These are phyloP conservation scores for Cyclostephanos invisitatus DNA, from an alignment of 108 stramenopile genomes.

Conservation along the genomic window DNA sequence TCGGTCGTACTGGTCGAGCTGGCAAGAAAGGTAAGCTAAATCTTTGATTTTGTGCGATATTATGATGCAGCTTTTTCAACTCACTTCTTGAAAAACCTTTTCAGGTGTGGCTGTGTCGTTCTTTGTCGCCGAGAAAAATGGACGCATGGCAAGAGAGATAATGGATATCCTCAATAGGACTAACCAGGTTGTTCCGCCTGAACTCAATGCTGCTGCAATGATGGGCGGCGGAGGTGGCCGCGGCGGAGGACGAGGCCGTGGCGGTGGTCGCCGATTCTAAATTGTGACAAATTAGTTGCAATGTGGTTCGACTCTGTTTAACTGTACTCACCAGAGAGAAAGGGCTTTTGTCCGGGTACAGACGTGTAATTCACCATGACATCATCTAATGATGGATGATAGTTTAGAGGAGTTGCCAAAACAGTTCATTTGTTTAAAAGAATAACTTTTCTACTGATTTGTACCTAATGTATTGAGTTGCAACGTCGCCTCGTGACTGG, in stretches of 20 bases:
- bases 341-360: no score
- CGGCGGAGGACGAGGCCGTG: slow-evolving; percentile 59
- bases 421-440: no score
- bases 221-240: slow-evolving; percentile 55
- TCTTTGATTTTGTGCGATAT: background rate
- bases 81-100: background rate
- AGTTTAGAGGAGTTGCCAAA: no score
- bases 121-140: slow-evolving; percentile 93
- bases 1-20: slow-evolving; percentile 99
- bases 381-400: no score
- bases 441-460: no score
- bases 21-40: slow-evolving; percentile 83
- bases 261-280: slow-evolving; percentile 47
- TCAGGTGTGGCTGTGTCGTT: slow-evolving; percentile 90
- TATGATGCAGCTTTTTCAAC: background rate
- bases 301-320: no score
- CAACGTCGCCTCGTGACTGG: no score
- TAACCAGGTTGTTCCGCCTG: slow-evolving; percentile 68
- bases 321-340: no score
- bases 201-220: slow-evolving; percentile 57
- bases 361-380: no score
- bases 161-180: slow-evolving; percentile 82
- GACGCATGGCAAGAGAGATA: slow-evolving; percentile 80
- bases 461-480: no score
- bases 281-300: background rate